Base-by-base conservation (phyloP, 306 rosid genomes). In the Quercus dentata region DNA sequence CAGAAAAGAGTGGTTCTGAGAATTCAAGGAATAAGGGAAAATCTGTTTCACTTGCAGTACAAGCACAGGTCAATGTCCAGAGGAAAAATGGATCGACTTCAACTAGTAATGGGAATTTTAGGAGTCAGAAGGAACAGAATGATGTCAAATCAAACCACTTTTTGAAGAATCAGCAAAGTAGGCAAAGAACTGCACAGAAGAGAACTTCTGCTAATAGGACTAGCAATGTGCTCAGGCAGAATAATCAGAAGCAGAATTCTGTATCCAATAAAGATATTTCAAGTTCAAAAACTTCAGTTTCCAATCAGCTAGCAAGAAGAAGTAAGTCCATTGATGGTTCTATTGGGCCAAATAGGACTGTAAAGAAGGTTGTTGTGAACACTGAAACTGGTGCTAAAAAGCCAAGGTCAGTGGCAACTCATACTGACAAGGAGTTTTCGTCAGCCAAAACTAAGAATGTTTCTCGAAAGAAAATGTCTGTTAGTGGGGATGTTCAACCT, bases 231-330 rank as follows among this genome's bases (percentile, higher is more conserved):
- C 92, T 96, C 70, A 82, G 84, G 80, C 93, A 83, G 82, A 94
- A 92, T 80, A 90, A 89, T 76, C 97, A 86, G 81, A 94, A 94
- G 86, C 98, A 94, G 90, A 96, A 93, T 86, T 74, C 81, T 81
- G 54, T 78, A 69, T 68, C 86, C 33, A 73, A 56, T 72, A 90
- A 78, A 83, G 91, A 86, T 52, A 88, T 81, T 72, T 78, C 76
- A 73, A 77, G 81, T 83, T 82, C 87, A 75, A 90, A 90, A 81
- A 20, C 52, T 33, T 49, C 56, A 76, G 85, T 81, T 59, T 81
- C 88, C 71, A 84, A 71, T 74, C 88, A 86, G 79, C 84, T 78
- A 56, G 58, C 77, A n/a, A 78, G 88, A 19, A 83, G 80, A 78
- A 80, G 74, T 70, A 74, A 73, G 68, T 79, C 94, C 75, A 76